Percentiles rank a stretch among this genome's conserved stretches.
Evolutionary conservation across 257 asterid species (phyloP).

Genomic region (Capsicum chinense): DNA sequence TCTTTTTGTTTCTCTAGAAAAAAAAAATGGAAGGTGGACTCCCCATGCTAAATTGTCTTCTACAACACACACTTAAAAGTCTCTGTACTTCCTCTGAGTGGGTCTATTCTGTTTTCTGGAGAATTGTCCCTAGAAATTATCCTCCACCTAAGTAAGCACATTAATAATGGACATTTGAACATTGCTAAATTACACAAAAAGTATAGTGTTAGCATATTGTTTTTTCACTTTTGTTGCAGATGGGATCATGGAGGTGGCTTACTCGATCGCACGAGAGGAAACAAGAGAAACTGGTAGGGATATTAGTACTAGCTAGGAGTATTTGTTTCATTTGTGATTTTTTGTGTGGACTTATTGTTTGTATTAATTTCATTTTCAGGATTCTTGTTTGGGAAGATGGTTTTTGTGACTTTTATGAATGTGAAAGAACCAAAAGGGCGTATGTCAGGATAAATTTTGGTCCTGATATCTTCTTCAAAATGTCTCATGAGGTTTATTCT

Average conservation of each 20-base stretch:
- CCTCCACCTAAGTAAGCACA: constrained; percentile 84
- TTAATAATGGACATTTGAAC: neutral
- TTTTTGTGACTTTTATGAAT: constrained; percentile 68
- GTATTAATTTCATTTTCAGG: constrained; percentile 50
- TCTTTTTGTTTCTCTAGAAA: constrained; percentile 37
- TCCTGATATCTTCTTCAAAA: constrained; percentile 79
- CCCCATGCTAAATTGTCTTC: constrained; percentile 77
- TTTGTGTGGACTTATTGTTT: neutral
- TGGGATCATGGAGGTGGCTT: constrained; percentile 78
- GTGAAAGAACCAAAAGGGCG: constrained; percentile 62
- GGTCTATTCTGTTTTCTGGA: constrained; percentile 88
- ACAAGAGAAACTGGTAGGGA: constrained; percentile 77
- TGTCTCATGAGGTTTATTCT: constrained; percentile 83
- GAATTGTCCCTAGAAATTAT: constrained; percentile 75
- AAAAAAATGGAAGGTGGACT: constrained; percentile 69
- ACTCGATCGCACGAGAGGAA: constrained; percentile 71
- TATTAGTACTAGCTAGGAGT: neutral
- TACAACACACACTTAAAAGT: constrained; percentile 80
- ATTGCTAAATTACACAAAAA: neutral
- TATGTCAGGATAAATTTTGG: constrained; percentile 62
- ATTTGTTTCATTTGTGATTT: neutral
- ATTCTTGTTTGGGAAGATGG: constrained; percentile 96
- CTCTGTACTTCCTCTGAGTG: constrained; percentile 66
- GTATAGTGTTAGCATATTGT: neutral
- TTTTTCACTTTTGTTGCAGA: constrained; percentile 41